phyloP scores from a whole-genome alignment of 1,284 basidiomycete species.

The Rhodotorula glutinis region DNA sequence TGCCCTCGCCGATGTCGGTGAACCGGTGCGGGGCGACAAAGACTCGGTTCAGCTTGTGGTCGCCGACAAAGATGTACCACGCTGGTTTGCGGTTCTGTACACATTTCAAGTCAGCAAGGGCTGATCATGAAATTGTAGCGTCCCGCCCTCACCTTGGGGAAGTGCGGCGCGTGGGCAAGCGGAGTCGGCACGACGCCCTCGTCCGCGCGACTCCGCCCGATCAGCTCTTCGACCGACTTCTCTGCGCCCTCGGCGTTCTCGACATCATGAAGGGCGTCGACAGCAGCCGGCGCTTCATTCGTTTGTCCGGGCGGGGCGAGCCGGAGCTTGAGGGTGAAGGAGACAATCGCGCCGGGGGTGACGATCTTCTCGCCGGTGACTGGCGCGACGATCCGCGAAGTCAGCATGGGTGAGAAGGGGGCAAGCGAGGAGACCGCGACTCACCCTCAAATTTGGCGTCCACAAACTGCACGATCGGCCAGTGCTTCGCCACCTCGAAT shows the following conservation, averaged over 20 bases:
- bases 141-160: constrained; percentile 79
- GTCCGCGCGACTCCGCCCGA: constrained; percentile 59
- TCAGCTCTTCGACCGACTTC: constrained; percentile 65
- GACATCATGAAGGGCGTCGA: constrained; percentile 8
- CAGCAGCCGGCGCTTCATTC: constrained; percentile 49
- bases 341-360: constrained; percentile 84
- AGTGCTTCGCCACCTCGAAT: constrained; percentile 65
- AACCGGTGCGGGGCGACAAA: constrained; percentile 82
- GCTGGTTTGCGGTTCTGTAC: constrained; percentile 70
- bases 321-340: constrained; percentile 77
- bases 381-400: no score
- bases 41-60: constrained; percentile 81
- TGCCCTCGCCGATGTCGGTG: constrained; percentile 65
- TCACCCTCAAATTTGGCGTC: constrained; percentile 83
- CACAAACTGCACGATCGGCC: constrained; percentile 78
- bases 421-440: no score
- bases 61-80: constrained; percentile 85
- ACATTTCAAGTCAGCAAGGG: constrained; percentile 1
- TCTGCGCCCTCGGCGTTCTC: constrained; percentile 56
- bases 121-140: no score
- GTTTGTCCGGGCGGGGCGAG: constrained; percentile 56
- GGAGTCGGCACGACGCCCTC: constrained; percentile 55
- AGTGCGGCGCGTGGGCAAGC: constrained; percentile 85
- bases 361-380: constrained; percentile 88
- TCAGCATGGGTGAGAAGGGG: no score